Evolutionary conservation across 768 basidiomycete genomes (phyloP), one percentile per base, ranked within the genome.

Genomic region (Termitomyces sp.): DNA sequence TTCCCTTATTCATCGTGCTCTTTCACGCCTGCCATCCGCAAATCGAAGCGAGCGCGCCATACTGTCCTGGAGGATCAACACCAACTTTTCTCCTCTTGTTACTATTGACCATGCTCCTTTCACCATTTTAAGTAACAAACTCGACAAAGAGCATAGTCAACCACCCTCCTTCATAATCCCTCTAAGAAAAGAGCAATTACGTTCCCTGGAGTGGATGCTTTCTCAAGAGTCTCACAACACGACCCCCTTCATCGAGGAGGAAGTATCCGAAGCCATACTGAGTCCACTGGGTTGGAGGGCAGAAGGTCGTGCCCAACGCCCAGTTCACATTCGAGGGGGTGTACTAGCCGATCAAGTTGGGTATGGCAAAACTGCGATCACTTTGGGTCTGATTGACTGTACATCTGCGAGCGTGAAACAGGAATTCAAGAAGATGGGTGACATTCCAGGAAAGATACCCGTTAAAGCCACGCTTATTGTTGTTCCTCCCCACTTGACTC

Each of bases 341-440:
- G 94, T 97, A 48, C 83, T 97, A 46, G 94, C 94, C 13, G 95
- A 98, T 65, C 89, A 95, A 74, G 95, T 98, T 59, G 95, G 95
- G 51, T 98, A 98, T 66, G 95, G 95, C 18, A 98, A 98, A 74
- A 98, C 95, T 0, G 94, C 94, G 22, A 95, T 97, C 62, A 94
- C 92, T 2, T 80, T 98, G 29, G 94, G 88, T 20, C 79, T 98
- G 58, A 88, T 97, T 60, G 90, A 93, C 65, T 86, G 87, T 65
- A 78, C 85, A 22, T 72, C 75, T 20, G 79, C 82, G 62, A 71
- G 71, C 18, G 82, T 87, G 49, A 71, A 75, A 55, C 74, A 80
- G 59, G 88, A 90, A 61, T 84, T 88, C 61, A 69, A 77, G 29
- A 75, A 79, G 52, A 74, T 77, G 59, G 72, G 75, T 10, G 68